phyloP scores from a whole-genome alignment of 129 eudicot genomes.

The Chrysanthemum makinoi region DNA sequence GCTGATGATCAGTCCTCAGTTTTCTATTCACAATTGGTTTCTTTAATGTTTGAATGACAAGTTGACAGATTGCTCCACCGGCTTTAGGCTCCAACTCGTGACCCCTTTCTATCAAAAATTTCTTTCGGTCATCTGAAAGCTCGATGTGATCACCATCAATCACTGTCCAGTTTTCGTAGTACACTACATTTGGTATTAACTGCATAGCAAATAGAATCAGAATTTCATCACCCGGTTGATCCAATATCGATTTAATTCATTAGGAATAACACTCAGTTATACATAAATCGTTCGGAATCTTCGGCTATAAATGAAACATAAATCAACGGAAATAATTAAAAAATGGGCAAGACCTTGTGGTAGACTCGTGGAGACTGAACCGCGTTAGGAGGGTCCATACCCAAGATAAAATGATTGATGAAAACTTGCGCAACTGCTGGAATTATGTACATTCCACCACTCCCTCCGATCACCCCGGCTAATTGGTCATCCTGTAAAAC shows the following conservation, averaged over 20 bases:
- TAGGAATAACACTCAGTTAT: too few species aligned
- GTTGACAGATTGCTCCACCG: constrained; percentile 77
- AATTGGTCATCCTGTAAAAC: constrained; percentile 65
- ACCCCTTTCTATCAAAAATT: constrained; percentile 68
- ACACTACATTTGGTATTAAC: constrained; percentile 70
- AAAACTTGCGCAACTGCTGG: constrained; percentile 90
- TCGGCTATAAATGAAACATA: too few species aligned
- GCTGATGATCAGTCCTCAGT: constrained; percentile 17
- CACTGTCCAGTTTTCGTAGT: constrained; percentile 76
- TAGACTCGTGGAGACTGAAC: constrained; percentile 84
- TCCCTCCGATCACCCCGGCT: constrained; percentile 94
- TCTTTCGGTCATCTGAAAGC: constrained; percentile 45
- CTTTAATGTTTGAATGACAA: constrained; percentile 57
- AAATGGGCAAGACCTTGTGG: constrained; percentile 55
- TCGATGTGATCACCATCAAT: constrained; percentile 83
- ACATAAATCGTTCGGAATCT: too few species aligned
- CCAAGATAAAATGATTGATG: constrained; percentile 75
- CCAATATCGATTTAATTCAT: too few species aligned
- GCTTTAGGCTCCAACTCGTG: constrained; percentile 53
- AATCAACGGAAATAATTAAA: too few species aligned
- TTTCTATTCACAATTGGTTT: constrained; percentile 35
- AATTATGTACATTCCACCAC: constrained; percentile 83
- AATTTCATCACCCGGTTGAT: neutral
- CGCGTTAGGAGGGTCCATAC: constrained; percentile 76
- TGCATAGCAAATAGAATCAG: constrained; percentile 33